Base-by-base conservation (phyloP, 495 filamentous ascomycete species). In the Xylaria curta region DNA sequence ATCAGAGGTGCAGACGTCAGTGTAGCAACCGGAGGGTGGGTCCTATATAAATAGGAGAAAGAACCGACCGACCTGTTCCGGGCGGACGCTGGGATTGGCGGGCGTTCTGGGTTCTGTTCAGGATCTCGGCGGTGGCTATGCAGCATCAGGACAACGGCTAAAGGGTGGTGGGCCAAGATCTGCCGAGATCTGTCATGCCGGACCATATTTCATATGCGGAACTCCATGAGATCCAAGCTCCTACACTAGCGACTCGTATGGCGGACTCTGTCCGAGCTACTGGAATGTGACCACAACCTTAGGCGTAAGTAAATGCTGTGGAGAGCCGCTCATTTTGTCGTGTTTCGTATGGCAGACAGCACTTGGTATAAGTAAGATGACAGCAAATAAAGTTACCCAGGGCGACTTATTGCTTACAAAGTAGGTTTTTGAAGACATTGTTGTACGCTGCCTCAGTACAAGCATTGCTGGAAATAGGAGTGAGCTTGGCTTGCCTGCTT, bases 131-230 rank as follows among this genome's bases (percentile, higher is more conserved):
- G 66, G 66, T 60, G 66, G 66, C 66, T 69, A 26, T 69, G 66
- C 54, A 61, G 53, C 21, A 54, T 40, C 38, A 56, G 42, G 8
- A 26, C 46, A 49, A 66, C 15, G 24, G 38, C 38, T 21, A 38
- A 33, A 69, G 38, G 26, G 66, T 17, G 53, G 68, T 38, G 46
- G 54, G 68, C 68, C 68, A 62, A 62, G 68, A 70, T 70, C 68
- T 70, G 46, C 68, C 68, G 58, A 70, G 68, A 70, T 70, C 58
- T 70, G 54, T 53, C 24, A 44, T 67, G 65, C 65, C 49, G 49
- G 65, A 67, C 63, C 46, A 66, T 64, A 28, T 47, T 64, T 66
- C 24, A 66, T 53, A 17, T 51, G 5, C 44, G 5, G 17, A 13
- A 44, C 24, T 7, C 61, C 24, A 65, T 9, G 38, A n/a, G 5